These are phyloP conservation scores for Ophiostoma angusticollis DNA, from an alignment of 2,329 filamentous ascomycete species.

Conservation along the genomic window DNA sequence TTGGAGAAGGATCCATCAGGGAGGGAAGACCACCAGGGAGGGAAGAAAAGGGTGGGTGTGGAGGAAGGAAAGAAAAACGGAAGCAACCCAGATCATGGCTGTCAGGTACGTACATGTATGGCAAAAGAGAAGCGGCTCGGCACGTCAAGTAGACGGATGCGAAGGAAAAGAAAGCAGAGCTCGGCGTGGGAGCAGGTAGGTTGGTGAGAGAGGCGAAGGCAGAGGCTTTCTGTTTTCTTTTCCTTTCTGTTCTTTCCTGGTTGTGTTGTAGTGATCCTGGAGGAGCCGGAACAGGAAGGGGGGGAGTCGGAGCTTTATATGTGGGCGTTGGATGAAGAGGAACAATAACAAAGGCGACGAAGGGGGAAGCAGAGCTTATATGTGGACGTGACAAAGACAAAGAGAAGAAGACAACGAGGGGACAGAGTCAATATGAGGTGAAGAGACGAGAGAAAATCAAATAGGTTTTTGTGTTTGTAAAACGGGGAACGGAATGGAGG, in stretches of 20 bases:
- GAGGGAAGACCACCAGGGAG: not conserved
- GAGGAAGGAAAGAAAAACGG: not conserved
- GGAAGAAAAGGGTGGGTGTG: slow-evolving; percentile 8
- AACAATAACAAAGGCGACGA: slow-evolving; percentile 13
- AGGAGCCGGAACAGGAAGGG: no score
- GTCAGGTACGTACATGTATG: no score
- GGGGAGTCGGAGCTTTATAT: slow-evolving; percentile 16
- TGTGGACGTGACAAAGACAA: no score
- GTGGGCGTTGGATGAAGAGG: slow-evolving; percentile 14
- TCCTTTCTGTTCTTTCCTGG: no score
- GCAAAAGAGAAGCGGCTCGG: slow-evolving; percentile 5
- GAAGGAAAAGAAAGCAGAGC: slow-evolving; percentile 14
- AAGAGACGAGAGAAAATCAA: not conserved
- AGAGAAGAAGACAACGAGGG: slow-evolving; percentile 1
- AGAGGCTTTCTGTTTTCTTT: no score
- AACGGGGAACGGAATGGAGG: not conserved
- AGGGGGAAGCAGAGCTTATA: no score
- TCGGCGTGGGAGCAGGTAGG: no score
- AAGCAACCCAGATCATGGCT: no score
- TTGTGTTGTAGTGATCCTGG: no score
- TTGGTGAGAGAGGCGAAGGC: no score
- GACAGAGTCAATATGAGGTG: not conserved
- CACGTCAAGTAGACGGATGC: slow-evolving; percentile 16
- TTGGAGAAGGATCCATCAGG: no score
- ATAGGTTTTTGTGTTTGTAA: slow-evolving; percentile 2